phyloP scores from a whole-genome alignment of 345 rosid genomes.

The Carallia brachiata region DNA sequence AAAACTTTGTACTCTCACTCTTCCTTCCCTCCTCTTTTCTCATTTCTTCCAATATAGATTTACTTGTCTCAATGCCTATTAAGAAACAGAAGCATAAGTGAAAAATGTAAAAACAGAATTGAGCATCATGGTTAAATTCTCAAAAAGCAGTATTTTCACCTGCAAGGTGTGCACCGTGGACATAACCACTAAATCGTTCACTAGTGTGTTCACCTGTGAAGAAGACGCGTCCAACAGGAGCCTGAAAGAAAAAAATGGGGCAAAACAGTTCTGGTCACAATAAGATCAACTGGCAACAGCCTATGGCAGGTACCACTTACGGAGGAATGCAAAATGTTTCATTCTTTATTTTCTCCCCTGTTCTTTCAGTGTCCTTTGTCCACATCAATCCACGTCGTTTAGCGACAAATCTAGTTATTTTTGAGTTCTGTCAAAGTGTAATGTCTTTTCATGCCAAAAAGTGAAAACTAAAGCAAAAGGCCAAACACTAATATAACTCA shows the following conservation, averaged over 20 bases:
- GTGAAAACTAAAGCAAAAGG: too few relatives aligned
- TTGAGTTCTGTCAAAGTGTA: too few relatives aligned
- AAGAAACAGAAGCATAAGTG: neutral
- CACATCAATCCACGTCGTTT: too few relatives aligned
- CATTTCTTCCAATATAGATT: conserved; percentile 59
- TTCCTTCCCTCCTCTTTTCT: conserved; percentile 44
- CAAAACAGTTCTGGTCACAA: neutral
- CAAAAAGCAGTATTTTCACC: conserved; percentile 29
- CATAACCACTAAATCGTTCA: conserved; percentile 85
- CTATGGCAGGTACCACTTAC: too few relatives aligned
- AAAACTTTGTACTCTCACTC: conserved; percentile 39
- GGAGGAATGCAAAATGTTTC: too few relatives aligned
- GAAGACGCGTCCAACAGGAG: conserved; percentile 76
- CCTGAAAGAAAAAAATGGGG: conserved; percentile 35
- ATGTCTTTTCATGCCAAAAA: too few relatives aligned
- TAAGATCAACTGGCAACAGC: neutral
- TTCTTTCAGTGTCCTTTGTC: too few relatives aligned
- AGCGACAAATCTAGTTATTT: too few relatives aligned
- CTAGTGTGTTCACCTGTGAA: conserved; percentile 97
- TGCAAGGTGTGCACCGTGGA: conserved; percentile 94
- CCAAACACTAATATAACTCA: too few relatives aligned
- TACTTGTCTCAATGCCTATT: conserved; percentile 73
- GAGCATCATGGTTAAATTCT: neutral
- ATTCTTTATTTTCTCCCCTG: too few relatives aligned
- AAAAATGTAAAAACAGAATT: neutral